Base-by-base conservation (phyloP, 225 moss, liverwort and hornwort genomes). In the Asterella californica region DNA sequence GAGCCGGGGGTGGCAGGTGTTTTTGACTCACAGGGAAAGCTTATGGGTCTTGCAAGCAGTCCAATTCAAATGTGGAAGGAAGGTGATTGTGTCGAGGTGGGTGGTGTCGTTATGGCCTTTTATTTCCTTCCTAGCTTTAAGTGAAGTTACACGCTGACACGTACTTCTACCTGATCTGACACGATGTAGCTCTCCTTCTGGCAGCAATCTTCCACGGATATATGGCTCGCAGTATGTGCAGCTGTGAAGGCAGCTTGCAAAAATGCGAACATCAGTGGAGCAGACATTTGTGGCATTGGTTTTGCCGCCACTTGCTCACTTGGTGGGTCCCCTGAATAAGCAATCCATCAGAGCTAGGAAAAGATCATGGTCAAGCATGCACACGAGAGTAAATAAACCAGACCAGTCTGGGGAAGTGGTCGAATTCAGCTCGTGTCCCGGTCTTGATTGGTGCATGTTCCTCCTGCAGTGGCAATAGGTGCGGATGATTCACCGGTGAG, bases 41-140 rank as follows among this genome's bases (percentile, higher is more conserved):
- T 94, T 38, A 6, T 91, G 37, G 99, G 95, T 46, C 87, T 88
- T 73, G 88, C 91, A 75, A 92, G 82, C 88, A 91, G 91, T 79
- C 84, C 95, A 85, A 92, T 95, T 82, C 95, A 95, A 79, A 99
- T 95, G 80, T 99, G 99, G 99, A 99, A 95, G 84, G 95, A 95
- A 71, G 91, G 84, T 48, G 92, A 89, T 75, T 95, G 89, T 74
- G 86, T 95, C 65, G 99, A 99, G 86, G 88, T 88, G n/a, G 30
- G 65, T 69, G 42, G 19, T 64, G 11, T n/a, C 34, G 38, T 52
- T 15, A 30, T 38, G 37, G 9, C 4, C 9, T 0, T 33, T 15
- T 34, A 42, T 42, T 42, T 42, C 42, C 42, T 42, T 42, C 42
- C 42, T 42, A 42, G 42, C 42, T 42, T 42, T 42, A 42, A 7